Evolutionary conservation across 2,329 filamentous ascomycete genomes (phyloP).

Genomic region (Cordyceps cateniannulata): DNA sequence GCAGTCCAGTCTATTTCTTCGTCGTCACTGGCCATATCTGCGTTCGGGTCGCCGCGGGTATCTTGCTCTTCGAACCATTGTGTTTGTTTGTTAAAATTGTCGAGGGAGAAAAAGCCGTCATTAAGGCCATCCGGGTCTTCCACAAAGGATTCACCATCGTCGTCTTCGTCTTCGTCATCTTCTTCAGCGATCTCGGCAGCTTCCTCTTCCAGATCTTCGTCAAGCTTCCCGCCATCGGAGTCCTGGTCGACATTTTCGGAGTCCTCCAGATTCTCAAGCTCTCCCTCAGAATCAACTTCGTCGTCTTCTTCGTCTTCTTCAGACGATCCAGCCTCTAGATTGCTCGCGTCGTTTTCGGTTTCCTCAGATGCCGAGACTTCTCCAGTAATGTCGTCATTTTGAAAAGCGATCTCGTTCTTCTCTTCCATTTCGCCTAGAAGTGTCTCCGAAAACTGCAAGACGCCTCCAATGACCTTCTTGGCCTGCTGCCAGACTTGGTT

Average conservation of each 20-base stretch:
- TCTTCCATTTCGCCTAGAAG: slow-evolving; percentile 44
- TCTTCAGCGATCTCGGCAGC: slow-evolving; percentile 42
- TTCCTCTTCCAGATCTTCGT: slow-evolving; percentile 33
- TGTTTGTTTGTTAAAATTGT: slow-evolving; percentile 92
- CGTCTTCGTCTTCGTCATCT: slow-evolving; percentile 28
- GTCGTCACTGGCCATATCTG: slow-evolving; percentile 70
- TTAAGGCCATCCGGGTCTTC: slow-evolving; percentile 81
- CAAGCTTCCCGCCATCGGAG: slow-evolving; percentile 25
- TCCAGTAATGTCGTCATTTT: slow-evolving; percentile 24
- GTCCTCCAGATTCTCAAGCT: slow-evolving; percentile 28
- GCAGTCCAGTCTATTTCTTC: slow-evolving; percentile 84
- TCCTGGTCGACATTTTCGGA: slow-evolving; percentile 21
- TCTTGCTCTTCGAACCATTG: slow-evolving; percentile 87
- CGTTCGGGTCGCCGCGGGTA: slow-evolving; percentile 65
- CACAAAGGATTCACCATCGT: slow-evolving; percentile 51
- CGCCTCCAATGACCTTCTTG: slow-evolving; percentile 64
- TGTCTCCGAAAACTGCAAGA: slow-evolving; percentile 42
- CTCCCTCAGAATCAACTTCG: slow-evolving; percentile 22
- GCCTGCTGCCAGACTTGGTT: slow-evolving; percentile 94
- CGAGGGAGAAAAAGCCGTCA: slow-evolving; percentile 96
- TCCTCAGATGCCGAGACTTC: slow-evolving; percentile 22
- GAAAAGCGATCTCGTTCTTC: slow-evolving; percentile 22
- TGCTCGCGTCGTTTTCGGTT: slow-evolving; percentile 26
- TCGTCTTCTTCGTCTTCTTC: slow-evolving; percentile 29
- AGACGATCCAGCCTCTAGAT: slow-evolving; percentile 25